Base-by-base conservation (phyloP, 305 asterid genomes). In the Plantago lanceolata region DNA sequence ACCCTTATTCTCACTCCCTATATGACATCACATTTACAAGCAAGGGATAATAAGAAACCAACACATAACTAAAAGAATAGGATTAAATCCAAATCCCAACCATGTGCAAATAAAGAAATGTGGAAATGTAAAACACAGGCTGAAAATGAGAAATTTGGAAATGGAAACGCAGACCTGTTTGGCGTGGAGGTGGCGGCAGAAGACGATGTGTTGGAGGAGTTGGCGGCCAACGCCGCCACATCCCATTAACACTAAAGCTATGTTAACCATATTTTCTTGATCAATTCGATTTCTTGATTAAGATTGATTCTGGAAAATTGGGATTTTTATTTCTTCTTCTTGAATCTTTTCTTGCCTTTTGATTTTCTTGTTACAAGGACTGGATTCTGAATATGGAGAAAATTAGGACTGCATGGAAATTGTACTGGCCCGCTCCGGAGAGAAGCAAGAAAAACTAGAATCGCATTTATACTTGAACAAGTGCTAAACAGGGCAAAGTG, bases 201-300 rank as follows among this genome's bases (percentile, higher is more conserved):
- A 81, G 67, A 87, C 72, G 81, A 92, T 82, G 74, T 92, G 96
- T 64, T 76, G 83, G 76, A 92, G 85, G 66, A 92, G 95, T 40
- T 85, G 96, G 48, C 95, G 89, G 68, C 96, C 98, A 47, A 92
- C 96, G 65, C 96, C 95, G 63, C 96, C 98, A 74, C 91, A 89
- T 26, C 96, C 98, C 86, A 92, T 79, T 72, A 92, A 56, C 68
- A 92, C 64, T 75, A 92, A 24, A 7, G 96, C 70, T 59, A 92
- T 79, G 59, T 48, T 77, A 59, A 67, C 79, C 96, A 86, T 84
- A 67, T 71, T 65, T 50, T 20, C 31, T 24, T 19, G 49, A 19
- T 64, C 26, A 0, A n/a, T 26, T 15, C 31, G 24, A 12, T 57
- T 48, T 33, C 48, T 57, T 57, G 62, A 33, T 29, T 35, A 6